Base-by-base conservation (phyloP, 257 asterid species). In the Solanum pennellii region DNA sequence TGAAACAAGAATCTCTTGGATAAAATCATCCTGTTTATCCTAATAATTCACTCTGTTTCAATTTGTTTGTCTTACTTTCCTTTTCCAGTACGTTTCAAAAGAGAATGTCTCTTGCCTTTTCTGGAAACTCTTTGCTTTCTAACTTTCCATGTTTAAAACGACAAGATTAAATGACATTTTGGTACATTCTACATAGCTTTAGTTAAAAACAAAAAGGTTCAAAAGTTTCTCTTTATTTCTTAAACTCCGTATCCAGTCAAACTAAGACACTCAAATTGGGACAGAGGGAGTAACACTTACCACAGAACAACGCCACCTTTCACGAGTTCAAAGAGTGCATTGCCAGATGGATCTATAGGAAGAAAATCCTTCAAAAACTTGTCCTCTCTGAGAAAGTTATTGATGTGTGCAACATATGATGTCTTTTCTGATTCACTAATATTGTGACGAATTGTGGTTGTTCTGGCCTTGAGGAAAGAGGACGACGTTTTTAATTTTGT, bases 271-370 rank as follows among this genome's bases (percentile, higher is more conserved):
- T 29, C 29, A 69, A 69, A 69, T 29, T 69, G 41, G 41, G 76
- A 29, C 12, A 1, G n/a, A 69, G 21, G 41, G 23, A 29, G 41
- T 29, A 20, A 74, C 42, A 21, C 71, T 71, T 92, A 96, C 99
- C 98, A 97, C 86, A 97, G 87, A 23, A 97, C 98, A 92, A 97
- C 98, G 15, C 99, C 98, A 88, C 93, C 98, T 92, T 93, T 97
- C 15, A 94, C 98, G 79, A 97, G 92, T 74, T 95, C 98, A 71
- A 97, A 97, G 37, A 97, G 93, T 42, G 93, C 95, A 92, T 95
- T 89, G 3, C 93, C 87, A 83, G 97, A 86, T 73, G 98, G 94
- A 93, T 94, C 98, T n/a, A 96, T 75, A 27, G 99, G 99, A 85
- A 96, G 98, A 92, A 91, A 94, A 87, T 96, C 91, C 88, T 91